A percentile compares a stretch with the other conserved stretches of the same genome.
These are phyloP conservation scores for Epicoccum sorghinum DNA, from an alignment of 2,329 filamentous ascomycete genomes.

Conservation along the genomic window DNA sequence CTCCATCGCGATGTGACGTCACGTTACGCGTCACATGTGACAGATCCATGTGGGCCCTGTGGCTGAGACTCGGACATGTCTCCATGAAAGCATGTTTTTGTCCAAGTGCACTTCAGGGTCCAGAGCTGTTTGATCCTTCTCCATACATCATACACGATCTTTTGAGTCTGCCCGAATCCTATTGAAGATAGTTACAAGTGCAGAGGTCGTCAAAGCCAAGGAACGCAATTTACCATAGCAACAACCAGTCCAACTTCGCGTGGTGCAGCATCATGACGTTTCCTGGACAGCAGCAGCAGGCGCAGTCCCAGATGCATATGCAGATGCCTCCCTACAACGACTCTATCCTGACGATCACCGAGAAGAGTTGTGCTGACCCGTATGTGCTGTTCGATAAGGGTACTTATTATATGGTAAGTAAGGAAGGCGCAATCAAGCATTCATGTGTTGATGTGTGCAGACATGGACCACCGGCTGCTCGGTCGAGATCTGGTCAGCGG, in stretches of 20 bases:
- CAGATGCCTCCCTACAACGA: slow-evolving; percentile 43
- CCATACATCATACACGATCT: too few species aligned
- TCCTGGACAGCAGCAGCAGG: slow-evolving; percentile 15
- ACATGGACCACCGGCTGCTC: slow-evolving; percentile 54
- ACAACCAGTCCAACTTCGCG: neutral
- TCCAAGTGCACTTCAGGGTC: neutral
- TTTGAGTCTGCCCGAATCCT: too few species aligned
- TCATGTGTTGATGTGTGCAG: slow-evolving; percentile 10
- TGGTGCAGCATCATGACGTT: slow-evolving; percentile 18
- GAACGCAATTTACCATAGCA: neutral
- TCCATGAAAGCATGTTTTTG: neutral
- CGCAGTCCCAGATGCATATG: slow-evolving; percentile 24
- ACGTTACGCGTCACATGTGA: slow-evolving; percentile 17
- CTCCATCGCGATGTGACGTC: slow-evolving; percentile 13
- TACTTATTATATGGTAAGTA: slow-evolving; percentile 51
- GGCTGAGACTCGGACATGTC: slow-evolving; percentile 2
- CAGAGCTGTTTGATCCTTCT: neutral
- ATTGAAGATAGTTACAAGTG: neutral
- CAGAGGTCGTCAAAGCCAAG: neutral
- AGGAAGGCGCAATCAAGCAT: too few species aligned
- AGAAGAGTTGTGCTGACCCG: slow-evolving; percentile 51
- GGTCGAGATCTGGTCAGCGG: slow-evolving; percentile 53
- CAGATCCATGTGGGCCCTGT: slow-evolving; percentile 13
- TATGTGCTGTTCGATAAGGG: slow-evolving; percentile 52
- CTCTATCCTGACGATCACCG: slow-evolving; percentile 51